Evolutionary conservation across 2,329 filamentous ascomycete genomes (phyloP), one percentile per base, ranked within the genome.

Genomic region (Endoconidiophora laricicola): DNA sequence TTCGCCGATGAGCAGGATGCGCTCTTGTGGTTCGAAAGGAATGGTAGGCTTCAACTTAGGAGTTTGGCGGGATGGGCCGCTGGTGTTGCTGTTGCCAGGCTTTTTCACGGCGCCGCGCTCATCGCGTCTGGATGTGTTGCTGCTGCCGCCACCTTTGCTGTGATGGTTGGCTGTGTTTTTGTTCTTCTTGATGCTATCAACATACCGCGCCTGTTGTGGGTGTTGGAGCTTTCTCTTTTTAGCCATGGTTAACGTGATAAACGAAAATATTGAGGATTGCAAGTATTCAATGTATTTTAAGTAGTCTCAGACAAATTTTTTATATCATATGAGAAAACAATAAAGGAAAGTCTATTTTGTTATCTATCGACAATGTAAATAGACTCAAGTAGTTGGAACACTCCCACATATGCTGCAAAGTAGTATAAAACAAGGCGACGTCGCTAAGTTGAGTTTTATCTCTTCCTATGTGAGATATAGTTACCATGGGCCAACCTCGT

Each of bases 1-100:
- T 61, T 91, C 85, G 58, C 85, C 85, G 47, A 90, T 66, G 2
- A 90, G 74, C 5, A 91, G 76, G 55, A 90, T 86, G 57, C 73
- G 67, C 56, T 87, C 77, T 57, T 73, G 65, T 38, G 73, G 66
- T 22, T 70, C 63, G 63, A 90, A 88, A 14, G 84, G 84, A 20
- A 88, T 78, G 3, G 68, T 74, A 20, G 50, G 53, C 45, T 52
- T 50, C n/a, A 45, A 40, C 1, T 42, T 46, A 3, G 50, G 51
- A 3, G 49, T 46, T 4, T 46, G 39, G 14, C 38, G 44, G 18
- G 54, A 18, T 33, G 39, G 44, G 26, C 52, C 44, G 52, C 48
- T 42, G 41, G 37, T 36, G 36, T 45, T 45, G 40, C 24, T 51
- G 58, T 46, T 6, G 55, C 52, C 43, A 56, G 57, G 36, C 53